phyloP scores from a whole-genome alignment of 176 grass and related monocot genomes.

The Cenchrus americanus region DNA sequence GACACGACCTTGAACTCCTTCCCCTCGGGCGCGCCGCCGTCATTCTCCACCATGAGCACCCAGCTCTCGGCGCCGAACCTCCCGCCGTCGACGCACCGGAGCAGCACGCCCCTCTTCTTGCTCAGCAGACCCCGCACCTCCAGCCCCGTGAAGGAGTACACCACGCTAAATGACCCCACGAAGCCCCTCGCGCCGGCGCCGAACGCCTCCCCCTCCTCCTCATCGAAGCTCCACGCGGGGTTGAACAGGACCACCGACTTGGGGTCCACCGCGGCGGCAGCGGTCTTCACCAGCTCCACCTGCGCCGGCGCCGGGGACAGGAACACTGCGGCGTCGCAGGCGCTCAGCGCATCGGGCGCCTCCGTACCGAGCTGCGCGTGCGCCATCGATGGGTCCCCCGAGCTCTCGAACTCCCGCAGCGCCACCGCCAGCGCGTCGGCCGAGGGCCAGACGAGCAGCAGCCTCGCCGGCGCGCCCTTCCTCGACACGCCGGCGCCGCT shows the following conservation, averaged over 20 bases:
- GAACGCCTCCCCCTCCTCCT: slow-evolving; percentile 66
- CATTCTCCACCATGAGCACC: slow-evolving; percentile 86
- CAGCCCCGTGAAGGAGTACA: slow-evolving; percentile 95
- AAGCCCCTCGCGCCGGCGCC: slow-evolving; percentile 45
- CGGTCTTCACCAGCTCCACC: slow-evolving; percentile 57
- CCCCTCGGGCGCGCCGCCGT: slow-evolving; percentile 12
- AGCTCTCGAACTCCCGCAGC: slow-evolving; percentile 33
- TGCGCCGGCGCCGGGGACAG: slow-evolving; percentile 43
- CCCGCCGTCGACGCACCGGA: slow-evolving; percentile 66
- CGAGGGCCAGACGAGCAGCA: slow-evolving; percentile 70
- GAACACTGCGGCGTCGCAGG: slow-evolving; percentile 68
- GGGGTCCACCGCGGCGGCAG: slow-evolving; percentile 48
- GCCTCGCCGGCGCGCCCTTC: slow-evolving; percentile 48
- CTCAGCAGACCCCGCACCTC: slow-evolving; percentile 79
- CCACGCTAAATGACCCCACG: slow-evolving; percentile 71
- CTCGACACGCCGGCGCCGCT: slow-evolving; percentile 43
- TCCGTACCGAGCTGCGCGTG: slow-evolving; percentile 58
- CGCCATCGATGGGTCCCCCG: slow-evolving; percentile 21
- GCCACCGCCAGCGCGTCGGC: slow-evolving; percentile 39
- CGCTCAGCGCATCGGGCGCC: slow-evolving; percentile 26
- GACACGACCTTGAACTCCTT: slow-evolving; percentile 70
- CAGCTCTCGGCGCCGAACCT: slow-evolving; percentile 68
- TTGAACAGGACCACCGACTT: slow-evolving; percentile 85
- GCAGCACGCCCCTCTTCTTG: slow-evolving; percentile 72
- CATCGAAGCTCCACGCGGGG: slow-evolving; percentile 84